These are phyloP conservation scores for Plasmodium vivax DNA, from an alignment of 169 alveolate genomes.

Conservation along the genomic window DNA sequence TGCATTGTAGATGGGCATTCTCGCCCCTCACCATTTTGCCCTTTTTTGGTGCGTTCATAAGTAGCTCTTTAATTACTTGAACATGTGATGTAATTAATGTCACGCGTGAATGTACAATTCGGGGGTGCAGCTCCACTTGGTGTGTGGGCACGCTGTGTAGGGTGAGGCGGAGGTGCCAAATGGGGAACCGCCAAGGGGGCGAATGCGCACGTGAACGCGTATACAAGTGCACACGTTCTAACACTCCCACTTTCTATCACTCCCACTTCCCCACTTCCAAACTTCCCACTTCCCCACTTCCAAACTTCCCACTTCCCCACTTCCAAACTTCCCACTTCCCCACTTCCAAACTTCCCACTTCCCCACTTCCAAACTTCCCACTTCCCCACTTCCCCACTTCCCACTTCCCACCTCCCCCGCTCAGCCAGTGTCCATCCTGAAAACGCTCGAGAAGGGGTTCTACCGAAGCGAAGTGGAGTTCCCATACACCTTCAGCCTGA, in stretches of 20 bases:
- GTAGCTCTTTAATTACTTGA: constrained; percentile 57
- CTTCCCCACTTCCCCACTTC: neutral
- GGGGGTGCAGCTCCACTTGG: neutral
- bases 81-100: constrained; percentile 39
- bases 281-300: neutral
- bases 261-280: neutral
- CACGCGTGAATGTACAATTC: constrained; percentile 67
- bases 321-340: neutral
- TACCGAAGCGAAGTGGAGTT: constrained; percentile 39
- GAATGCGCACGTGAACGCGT: neutral
- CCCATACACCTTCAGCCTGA: constrained; percentile 52
- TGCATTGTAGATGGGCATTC: neutral
- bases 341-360: too few relatives aligned
- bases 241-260: neutral
- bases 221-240: too few relatives aligned
- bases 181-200: neutral
- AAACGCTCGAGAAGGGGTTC: constrained; percentile 48
- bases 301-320: neutral
- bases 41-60: constrained; percentile 7
- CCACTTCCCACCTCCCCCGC: neutral
- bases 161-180: neutral
- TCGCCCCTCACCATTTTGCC: neutral
- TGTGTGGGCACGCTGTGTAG: neutral
- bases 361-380: too few relatives aligned
- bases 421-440: constrained; percentile 64